Percentiles rank a stretch among this genome's conserved stretches.
Conservation (phyloP, 495 filamentous ascomycete species). For the Delitschia confertaspora region DNA sequence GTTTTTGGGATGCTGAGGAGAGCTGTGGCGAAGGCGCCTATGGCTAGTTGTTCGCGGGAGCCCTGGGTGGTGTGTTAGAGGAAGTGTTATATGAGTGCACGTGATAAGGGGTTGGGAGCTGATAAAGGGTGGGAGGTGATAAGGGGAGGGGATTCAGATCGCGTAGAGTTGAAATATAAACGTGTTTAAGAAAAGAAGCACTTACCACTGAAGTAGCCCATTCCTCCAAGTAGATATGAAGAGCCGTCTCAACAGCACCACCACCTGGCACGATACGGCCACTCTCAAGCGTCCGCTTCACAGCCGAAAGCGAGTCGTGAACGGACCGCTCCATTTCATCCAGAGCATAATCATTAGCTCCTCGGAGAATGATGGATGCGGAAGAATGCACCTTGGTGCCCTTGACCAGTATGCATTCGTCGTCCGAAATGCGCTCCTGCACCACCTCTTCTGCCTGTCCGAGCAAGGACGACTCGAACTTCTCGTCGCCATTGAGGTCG, state of each 20-base stretch:
- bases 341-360: slow-evolving; percentile 90
- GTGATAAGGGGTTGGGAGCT: neutral
- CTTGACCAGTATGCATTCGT: slow-evolving; percentile 96
- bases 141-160: neutral
- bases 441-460: slow-evolving; percentile 90
- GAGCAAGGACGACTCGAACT: slow-evolving; percentile 80
- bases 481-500: slow-evolving; percentile 95
- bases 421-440: slow-evolving; percentile 95
- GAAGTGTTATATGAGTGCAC: no score
- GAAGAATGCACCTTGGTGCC: slow-evolving; percentile 89
- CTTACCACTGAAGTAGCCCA: slow-evolving; percentile 91
- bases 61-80: no score
- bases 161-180: neutral
- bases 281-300: slow-evolving; percentile 95
- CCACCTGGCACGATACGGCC: slow-evolving; percentile 94
- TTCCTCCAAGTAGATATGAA: slow-evolving; percentile 98
- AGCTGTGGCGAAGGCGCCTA: slow-evolving; percentile 92
- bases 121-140: neutral
- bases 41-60: slow-evolving; percentile 93
- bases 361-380: slow-evolving; percentile 92
- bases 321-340: slow-evolving; percentile 99
- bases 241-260: slow-evolving; percentile 94
- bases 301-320: slow-evolving; percentile 91
- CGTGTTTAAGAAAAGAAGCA: slow-evolving; percentile 13
- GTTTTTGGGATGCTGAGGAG: slow-evolving; percentile 95